Evolutionary conservation across 2,329 filamentous ascomycete genomes (phyloP).

Genomic region (Cercospora sp.): DNA sequence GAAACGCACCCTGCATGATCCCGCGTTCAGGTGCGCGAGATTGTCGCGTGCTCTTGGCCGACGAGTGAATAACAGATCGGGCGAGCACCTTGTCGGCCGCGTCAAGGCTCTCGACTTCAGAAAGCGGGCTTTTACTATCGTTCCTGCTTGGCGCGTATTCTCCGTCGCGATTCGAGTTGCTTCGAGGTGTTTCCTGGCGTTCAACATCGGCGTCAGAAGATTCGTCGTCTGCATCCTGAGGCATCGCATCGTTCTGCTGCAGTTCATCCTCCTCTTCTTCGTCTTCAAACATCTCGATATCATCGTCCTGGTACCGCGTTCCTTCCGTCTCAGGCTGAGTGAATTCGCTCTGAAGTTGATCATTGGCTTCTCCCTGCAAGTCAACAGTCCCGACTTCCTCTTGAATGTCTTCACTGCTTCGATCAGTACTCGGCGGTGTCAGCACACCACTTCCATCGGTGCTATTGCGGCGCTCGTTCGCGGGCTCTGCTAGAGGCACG

Average conservation of each 20-base stretch:
- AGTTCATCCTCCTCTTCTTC: constrained; percentile 14
- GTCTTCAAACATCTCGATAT: constrained; percentile 20
- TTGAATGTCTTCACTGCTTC: constrained; percentile 25
- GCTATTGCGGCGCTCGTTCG: constrained; percentile 20
- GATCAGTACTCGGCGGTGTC: constrained; percentile 38
- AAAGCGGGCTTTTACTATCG: constrained; percentile 20
- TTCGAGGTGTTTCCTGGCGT: background rate
- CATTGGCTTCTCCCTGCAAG: constrained; percentile 19
- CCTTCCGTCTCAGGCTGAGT: constrained; percentile 33
- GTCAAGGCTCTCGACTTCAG: constrained; percentile 12
- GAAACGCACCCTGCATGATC: constrained; percentile 13
- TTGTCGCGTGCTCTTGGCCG: background rate
- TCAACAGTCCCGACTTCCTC: constrained; percentile 16
- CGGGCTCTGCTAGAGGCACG: constrained; percentile 13
- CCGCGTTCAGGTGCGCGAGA: constrained; percentile 5
- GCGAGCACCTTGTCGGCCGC: background rate
- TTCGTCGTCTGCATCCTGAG: constrained; percentile 10
- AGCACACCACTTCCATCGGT: constrained; percentile 36
- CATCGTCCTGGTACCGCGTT: constrained; percentile 26
- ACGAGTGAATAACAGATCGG: background rate
- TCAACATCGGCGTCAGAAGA: background rate
- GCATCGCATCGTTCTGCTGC: constrained; percentile 4
- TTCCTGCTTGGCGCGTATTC: constrained; percentile 12
- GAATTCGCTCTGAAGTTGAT: constrained; percentile 27
- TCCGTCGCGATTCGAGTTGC: constrained; percentile 4